phyloP scores from a whole-genome alignment of 2,329 filamentous ascomycete genomes.

The Fusarium setosum region DNA sequence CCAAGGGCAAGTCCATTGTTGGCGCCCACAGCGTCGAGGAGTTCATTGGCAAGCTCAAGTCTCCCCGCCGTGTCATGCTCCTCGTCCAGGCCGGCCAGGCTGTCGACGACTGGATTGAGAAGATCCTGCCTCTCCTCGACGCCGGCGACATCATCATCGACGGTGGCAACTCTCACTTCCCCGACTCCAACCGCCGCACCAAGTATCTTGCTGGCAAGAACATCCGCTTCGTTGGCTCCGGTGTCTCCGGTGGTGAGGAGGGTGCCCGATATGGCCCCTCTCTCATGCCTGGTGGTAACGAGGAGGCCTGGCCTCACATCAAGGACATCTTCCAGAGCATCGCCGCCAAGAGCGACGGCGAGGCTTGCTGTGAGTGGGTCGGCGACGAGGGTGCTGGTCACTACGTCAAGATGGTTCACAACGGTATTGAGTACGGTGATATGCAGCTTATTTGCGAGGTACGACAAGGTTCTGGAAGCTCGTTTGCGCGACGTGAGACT shows the following conservation, averaged over 20 bases:
- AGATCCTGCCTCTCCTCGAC: slow-evolving; percentile 85
- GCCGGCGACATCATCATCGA: slow-evolving; percentile 98
- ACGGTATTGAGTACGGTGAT: slow-evolving; percentile 99
- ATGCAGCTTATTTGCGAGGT: slow-evolving; percentile 99
- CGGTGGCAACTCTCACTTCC: slow-evolving; percentile 98
- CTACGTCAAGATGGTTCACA: slow-evolving; percentile 99
- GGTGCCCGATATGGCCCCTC: slow-evolving; percentile 97
- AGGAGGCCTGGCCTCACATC: slow-evolving; percentile 97
- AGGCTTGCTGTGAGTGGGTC: slow-evolving; percentile 99
- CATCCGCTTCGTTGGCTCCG: slow-evolving; percentile 94
- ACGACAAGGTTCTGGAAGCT: slow-evolving; percentile 45
- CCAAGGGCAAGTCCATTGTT: slow-evolving; percentile 94
- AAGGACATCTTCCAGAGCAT: slow-evolving; percentile 99
- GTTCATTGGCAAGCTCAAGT: slow-evolving; percentile 97
- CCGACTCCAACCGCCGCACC: slow-evolving; percentile 97
- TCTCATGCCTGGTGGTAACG: slow-evolving; percentile 98
- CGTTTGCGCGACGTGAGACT: slow-evolving; percentile 11
- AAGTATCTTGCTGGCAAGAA: slow-evolving; percentile 88
- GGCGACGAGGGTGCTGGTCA: slow-evolving; percentile 99
- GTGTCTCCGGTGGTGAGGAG: slow-evolving; percentile 99
- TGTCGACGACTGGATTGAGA: slow-evolving; percentile 99
- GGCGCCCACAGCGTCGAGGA: slow-evolving; percentile 95
- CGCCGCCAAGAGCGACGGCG: slow-evolving; percentile 95
- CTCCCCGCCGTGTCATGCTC: slow-evolving; percentile 95
- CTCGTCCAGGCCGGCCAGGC: slow-evolving; percentile 98